Conservation (phyloP, 83 land plant genomes). For the Thuja plicata region DNA sequence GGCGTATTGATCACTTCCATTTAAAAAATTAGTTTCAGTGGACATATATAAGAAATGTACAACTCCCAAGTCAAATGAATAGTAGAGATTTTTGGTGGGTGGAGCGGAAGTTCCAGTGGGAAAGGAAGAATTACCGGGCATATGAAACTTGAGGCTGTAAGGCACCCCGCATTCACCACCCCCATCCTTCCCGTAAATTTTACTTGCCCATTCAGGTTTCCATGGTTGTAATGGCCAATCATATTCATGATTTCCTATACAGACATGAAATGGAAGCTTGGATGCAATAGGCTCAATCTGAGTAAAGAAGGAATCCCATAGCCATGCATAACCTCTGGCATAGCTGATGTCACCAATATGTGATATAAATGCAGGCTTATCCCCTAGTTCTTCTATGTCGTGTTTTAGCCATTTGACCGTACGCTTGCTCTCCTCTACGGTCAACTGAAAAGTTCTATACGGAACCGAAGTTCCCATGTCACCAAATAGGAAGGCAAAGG, state of each 20-base stretch:
- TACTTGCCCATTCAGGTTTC: slow-evolving; percentile 73
- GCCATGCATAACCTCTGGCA: slow-evolving; percentile 88
- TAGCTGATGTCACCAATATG: slow-evolving; percentile 96
- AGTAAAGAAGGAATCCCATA: slow-evolving; percentile 85
- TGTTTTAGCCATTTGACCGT: slow-evolving; percentile 83
- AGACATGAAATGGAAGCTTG: slow-evolving; percentile 72
- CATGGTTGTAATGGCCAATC: slow-evolving; percentile 92
- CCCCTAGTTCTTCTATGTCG: slow-evolving; percentile 74
- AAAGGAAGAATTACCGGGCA: slow-evolving; percentile 86
- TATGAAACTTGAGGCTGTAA: slow-evolving; percentile 80
- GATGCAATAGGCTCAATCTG: slow-evolving; percentile 87
- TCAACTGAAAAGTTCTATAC: slow-evolving; percentile 63
- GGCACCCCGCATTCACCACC: slow-evolving; percentile 99
- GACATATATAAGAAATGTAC: slow-evolving; percentile 90
- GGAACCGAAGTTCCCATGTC: slow-evolving; percentile 91
- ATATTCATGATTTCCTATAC: slow-evolving; percentile 97
- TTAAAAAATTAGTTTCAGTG: slow-evolving; percentile 83
- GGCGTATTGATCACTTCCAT: slow-evolving; percentile 73
- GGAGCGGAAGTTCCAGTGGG: slow-evolving; percentile 71
- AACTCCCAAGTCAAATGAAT: slow-evolving; percentile 67
- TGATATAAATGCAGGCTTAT: slow-evolving; percentile 74
- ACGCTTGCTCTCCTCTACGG: slow-evolving; percentile 71
- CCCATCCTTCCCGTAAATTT: slow-evolving; percentile 65
- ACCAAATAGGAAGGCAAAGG: slow-evolving; percentile 81
- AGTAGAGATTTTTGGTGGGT: slow-evolving; percentile 74